Evolutionary conservation across 2,329 filamentous ascomycete species (phyloP).

Genomic region (Aureobasidium sp.): DNA sequence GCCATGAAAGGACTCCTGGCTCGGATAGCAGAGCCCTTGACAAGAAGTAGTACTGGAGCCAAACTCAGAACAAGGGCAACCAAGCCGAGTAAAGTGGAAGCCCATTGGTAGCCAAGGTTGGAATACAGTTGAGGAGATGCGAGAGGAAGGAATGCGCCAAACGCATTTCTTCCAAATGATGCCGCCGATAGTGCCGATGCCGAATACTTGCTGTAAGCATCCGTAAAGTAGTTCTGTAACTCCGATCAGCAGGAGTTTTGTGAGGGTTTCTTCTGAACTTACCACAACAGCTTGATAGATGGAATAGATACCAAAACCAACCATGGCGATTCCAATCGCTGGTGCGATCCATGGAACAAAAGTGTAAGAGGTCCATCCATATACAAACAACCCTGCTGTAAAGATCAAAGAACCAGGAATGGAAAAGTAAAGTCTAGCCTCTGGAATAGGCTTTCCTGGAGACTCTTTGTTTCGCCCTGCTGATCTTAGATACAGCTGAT

Average conservation of each 20-base stretch:
- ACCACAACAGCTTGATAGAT: constrained; percentile 77
- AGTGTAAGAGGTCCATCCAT: constrained; percentile 62
- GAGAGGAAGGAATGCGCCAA: constrained; percentile 41
- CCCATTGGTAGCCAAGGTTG: constrained; percentile 41
- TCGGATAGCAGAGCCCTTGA: constrained; percentile 25
- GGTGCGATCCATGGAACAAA: constrained; percentile 67
- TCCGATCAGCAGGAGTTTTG: constrained; percentile 16
- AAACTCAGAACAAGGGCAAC: constrained; percentile 35
- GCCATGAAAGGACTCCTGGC: constrained; percentile 18
- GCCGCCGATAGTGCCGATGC: constrained; percentile 73
- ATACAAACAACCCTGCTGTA: constrained; percentile 64
- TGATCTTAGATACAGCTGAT: constrained; percentile 34
- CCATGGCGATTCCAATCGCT: constrained; percentile 60
- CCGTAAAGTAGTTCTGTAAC: constrained; percentile 69
- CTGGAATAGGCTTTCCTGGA: constrained; percentile 29
- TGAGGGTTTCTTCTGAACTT: not conserved
- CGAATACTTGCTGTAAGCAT: constrained; percentile 76
- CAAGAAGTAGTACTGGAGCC: constrained; percentile 35
- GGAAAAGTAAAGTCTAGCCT: constrained; percentile 35
- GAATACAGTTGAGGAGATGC: constrained; percentile 39
- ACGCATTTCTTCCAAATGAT: constrained; percentile 35
- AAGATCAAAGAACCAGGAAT: constrained; percentile 37
- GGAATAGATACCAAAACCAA: constrained; percentile 78
- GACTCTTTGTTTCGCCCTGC: constrained; percentile 24
- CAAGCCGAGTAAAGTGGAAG: constrained; percentile 38